These are phyloP conservation scores for Apophysomyces variabilis DNA, from an alignment of 371 early-diverging fungal species.

Conservation along the genomic window DNA sequence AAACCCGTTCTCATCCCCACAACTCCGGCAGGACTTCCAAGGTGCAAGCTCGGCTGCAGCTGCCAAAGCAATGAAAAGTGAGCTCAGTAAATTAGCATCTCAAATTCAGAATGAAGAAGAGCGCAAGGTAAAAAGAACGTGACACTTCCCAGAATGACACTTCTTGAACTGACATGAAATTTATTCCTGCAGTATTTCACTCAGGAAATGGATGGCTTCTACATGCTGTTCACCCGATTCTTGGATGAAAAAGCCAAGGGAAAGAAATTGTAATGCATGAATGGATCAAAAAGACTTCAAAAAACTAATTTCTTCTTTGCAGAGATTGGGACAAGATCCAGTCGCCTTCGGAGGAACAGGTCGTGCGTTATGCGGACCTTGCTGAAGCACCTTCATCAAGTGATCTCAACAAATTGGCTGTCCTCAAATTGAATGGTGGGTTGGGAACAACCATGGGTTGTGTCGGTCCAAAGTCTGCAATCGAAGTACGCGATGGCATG, in stretches of 20 bases:
- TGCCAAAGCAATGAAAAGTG: conserved; percentile 69
- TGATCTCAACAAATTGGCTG: conserved; percentile 93
- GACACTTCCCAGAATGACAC: not conserved
- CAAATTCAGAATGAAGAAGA: conserved; percentile 58
- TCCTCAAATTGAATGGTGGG: conserved; percentile 99
- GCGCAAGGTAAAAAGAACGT: conserved; percentile 53
- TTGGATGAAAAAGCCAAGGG: conserved; percentile 82
- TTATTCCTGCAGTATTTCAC: conserved; percentile 40
- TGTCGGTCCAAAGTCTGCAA: conserved; percentile 99
- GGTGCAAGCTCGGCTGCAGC: conserved; percentile 70
- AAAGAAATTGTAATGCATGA: conserved; percentile 77
- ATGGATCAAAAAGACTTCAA: not conserved
- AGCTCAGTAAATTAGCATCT: conserved; percentile 57
- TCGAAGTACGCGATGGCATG: conserved; percentile 98
- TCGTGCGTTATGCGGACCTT: conserved; percentile 79
- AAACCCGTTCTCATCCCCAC: conserved; percentile 3
- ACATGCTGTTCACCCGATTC: conserved; percentile 87
- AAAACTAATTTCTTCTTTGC: conserved; percentile 9
- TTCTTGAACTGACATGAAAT: not conserved
- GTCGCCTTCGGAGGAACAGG: conserved; percentile 86
- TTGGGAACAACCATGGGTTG: conserved; percentile 99
- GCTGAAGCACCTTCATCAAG: conserved; percentile 51
- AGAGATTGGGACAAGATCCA: conserved; percentile 95
- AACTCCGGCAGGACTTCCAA: conserved; percentile 58
- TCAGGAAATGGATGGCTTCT: conserved; percentile 92